Evolutionary conservation across 106 monocot genomes (phyloP), one percentile per base, ranked within the genome.

Genomic region (Phalaenopsis equestris): DNA sequence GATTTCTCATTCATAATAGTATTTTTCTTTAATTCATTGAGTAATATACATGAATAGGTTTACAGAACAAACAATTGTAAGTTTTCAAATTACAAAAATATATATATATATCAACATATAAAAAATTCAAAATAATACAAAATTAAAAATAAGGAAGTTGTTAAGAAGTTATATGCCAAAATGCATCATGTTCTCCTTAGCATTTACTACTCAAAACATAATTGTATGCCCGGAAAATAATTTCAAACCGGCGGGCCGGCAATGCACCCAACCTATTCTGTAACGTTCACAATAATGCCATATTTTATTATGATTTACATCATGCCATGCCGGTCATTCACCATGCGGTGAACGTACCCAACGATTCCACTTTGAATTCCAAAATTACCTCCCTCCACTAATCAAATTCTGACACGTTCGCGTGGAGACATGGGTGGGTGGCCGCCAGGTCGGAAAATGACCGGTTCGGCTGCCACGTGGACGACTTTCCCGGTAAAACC

Each of bases 221-320:
- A n/a, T 5, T 3, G 21, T 23, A 65, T 65, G 7, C 24, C 11
- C 15, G 3, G 37, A 38, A 74, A 43, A 74, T 42, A 6, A 18
- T 45, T 74, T 74, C 43, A 74, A 74, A 74, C 74, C 74, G 43
- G 74, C 19, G 74, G 43, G 74, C 43, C 74, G 74, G 43, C n/a
- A 74, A 74, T 4, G 4, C 73, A 41, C 41, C 15, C 16, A 30
- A 30, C 17, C 42, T 21, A 18, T 45, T n/a, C 21, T 18, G 74
- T 45, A 74, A 74, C 74, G 74, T 74, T 74, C 74, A 39, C 24
- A 68, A 68, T 11, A 41, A 67, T 39, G 4, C 37, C 68, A 12
- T 41, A 70, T 68, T 30, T 30, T 30, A 67, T 56, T 15, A 67
- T 24, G n/a, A 30, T 67, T 30, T 24, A 6, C 8, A 21, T 30